These are phyloP conservation scores for Trichoderma citrinoviride DNA, from an alignment of 2,329 filamentous ascomycete genomes.

Conservation along the genomic window DNA sequence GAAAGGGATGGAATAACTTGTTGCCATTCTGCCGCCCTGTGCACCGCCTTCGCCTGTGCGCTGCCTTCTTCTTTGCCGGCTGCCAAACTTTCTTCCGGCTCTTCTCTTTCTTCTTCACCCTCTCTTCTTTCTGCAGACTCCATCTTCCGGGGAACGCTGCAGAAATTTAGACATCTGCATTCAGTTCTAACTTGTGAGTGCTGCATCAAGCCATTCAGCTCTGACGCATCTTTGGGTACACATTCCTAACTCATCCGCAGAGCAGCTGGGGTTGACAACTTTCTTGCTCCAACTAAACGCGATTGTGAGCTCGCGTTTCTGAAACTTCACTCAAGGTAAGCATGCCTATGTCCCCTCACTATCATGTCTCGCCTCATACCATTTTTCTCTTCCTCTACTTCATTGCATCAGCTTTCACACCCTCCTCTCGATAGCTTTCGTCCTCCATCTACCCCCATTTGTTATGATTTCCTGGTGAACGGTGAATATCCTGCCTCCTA, in stretches of 20 bases:
- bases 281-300: neutral
- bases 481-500: neutral
- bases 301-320: neutral
- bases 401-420: neutral
- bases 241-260: neutral
- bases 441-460: neutral
- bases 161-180: neutral
- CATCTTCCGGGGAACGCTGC: neutral
- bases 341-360: neutral
- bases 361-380: neutral
- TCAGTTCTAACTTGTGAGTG: neutral
- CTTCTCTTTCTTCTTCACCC: neutral
- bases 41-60: conserved; percentile 1
- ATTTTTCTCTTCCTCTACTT: neutral
- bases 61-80: neutral
- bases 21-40: conserved; percentile 10
- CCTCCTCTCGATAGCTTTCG: neutral
- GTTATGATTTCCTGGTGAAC: too few species aligned
- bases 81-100: neutral
- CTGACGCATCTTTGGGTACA: too few species aligned
- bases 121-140: neutral
- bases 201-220: neutral
- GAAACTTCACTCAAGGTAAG: neutral
- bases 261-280: neutral
- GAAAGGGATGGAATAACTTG: conserved; percentile 14